Evolutionary conservation across 352 stramenopile species (phyloP).

Genomic region (Phytopythium aichiense): DNA sequence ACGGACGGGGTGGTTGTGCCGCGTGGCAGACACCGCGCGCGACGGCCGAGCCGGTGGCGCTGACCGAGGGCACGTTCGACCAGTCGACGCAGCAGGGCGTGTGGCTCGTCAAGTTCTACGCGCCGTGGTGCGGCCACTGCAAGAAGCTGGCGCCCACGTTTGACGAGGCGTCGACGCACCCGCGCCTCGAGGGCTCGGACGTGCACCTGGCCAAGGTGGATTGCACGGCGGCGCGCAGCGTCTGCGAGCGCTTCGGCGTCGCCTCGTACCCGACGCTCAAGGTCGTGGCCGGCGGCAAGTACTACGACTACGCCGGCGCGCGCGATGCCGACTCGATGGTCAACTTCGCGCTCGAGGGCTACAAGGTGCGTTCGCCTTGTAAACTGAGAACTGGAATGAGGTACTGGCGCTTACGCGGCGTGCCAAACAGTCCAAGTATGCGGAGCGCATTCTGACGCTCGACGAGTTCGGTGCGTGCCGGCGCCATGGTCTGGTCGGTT

Average conservation of each 20-base stretch:
- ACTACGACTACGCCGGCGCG: slow-evolving; percentile 67
- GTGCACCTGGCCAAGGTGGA: slow-evolving; percentile 70
- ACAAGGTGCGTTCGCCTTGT: slow-evolving; percentile 43
- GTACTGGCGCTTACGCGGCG: background rate
- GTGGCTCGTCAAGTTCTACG: slow-evolving; percentile 86
- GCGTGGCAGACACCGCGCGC: slow-evolving; percentile 15
- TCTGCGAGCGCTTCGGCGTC: slow-evolving; percentile 80
- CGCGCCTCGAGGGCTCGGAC: slow-evolving; percentile 28
- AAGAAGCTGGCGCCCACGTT: slow-evolving; percentile 72
- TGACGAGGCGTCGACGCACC: slow-evolving; percentile 44
- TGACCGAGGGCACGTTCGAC: slow-evolving; percentile 60
- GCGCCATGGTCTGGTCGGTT: background rate
- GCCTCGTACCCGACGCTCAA: slow-evolving; percentile 83
- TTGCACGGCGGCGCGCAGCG: slow-evolving; percentile 63
- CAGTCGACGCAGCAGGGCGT: slow-evolving; percentile 42
- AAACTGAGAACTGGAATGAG: background rate
- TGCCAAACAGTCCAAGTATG: slow-evolving; percentile 27
- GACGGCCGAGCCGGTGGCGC: slow-evolving; percentile 19
- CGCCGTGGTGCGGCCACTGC: slow-evolving; percentile 82
- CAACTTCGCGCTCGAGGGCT: slow-evolving; percentile 46
- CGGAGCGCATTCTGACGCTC: slow-evolving; percentile 52
- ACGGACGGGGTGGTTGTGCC: background rate
- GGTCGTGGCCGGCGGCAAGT: slow-evolving; percentile 51
- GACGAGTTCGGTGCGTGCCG: slow-evolving; percentile 45
- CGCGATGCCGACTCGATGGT: slow-evolving; percentile 55